These are phyloP conservation scores for Phytopythium delawarense DNA, from an alignment of 352 stramenopile species.

Conservation along the genomic window DNA sequence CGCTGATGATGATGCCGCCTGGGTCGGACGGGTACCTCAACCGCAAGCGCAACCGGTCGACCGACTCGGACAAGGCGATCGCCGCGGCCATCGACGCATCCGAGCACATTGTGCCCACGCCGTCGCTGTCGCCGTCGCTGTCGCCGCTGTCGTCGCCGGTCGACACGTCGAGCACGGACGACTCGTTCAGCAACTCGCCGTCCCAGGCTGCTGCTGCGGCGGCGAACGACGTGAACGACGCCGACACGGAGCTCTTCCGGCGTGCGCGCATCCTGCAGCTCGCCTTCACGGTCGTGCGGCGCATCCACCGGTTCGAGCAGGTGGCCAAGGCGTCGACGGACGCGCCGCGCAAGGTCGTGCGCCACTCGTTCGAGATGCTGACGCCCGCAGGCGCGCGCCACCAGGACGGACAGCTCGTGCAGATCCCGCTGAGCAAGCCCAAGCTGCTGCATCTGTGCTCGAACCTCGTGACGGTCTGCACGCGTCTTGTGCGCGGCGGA, in stretches of 20 bases:
- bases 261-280: slow-evolving; percentile 54
- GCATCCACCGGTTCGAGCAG: slow-evolving; percentile 58
- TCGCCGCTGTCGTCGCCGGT: slow-evolving; percentile 10
- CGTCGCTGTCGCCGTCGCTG: slow-evolving; percentile 16
- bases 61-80: slow-evolving; percentile 57
- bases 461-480: slow-evolving; percentile 46
- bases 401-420: slow-evolving; percentile 20
- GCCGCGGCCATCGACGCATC: slow-evolving; percentile 46
- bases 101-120: slow-evolving; percentile 42
- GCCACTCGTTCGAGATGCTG: slow-evolving; percentile 64
- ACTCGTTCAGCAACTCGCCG: slow-evolving; percentile 9
- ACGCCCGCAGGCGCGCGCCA: slow-evolving; percentile 15
- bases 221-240: slow-evolving; percentile 15
- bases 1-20: slow-evolving; percentile 30
- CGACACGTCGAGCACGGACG: slow-evolving; percentile 2
- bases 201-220: slow-evolving; percentile 4
- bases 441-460: slow-evolving; percentile 55
- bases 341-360: slow-evolving; percentile 24
- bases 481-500: slow-evolving; percentile 28
- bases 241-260: slow-evolving; percentile 46
- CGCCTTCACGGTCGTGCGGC: slow-evolving; percentile 52
- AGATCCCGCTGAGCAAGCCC: slow-evolving; percentile 57
- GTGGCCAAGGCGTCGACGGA: slow-evolving; percentile 33
- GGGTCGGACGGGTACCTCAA: slow-evolving; percentile 43
- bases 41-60: slow-evolving; percentile 70